These are phyloP conservation scores for Raphanus sativus DNA, from an alignment of 345 rosid genomes.

Conservation along the genomic window DNA sequence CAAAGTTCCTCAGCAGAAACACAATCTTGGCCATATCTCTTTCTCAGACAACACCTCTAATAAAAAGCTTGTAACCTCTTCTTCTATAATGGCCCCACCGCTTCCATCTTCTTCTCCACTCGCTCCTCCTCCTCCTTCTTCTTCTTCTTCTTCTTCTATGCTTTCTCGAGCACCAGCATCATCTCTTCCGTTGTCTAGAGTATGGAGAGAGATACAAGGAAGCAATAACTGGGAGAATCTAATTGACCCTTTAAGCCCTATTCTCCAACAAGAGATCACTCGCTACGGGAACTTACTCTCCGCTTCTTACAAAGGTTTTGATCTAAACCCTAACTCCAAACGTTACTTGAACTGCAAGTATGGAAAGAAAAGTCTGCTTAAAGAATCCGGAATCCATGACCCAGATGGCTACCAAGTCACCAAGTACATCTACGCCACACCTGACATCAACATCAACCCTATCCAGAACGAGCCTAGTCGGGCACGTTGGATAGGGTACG, in stretches of 20 bases:
- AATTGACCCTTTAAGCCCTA: neutral
- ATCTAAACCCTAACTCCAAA: too few relatives aligned
- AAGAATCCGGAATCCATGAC: too few relatives aligned
- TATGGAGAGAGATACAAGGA: slow-evolving; percentile 83
- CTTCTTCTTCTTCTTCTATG: neutral
- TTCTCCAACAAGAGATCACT: too few relatives aligned
- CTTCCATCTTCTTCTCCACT: slow-evolving; percentile 19
- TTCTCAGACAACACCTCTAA: slow-evolving; percentile 11
- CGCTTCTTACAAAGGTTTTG: too few relatives aligned
- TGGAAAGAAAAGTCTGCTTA: too few relatives aligned
- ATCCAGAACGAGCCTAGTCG: too few relatives aligned
- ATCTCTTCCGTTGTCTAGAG: slow-evolving; percentile 34
- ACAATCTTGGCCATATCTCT: slow-evolving; percentile 9
- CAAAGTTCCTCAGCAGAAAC: slow-evolving; percentile 12
- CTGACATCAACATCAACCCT: too few relatives aligned
- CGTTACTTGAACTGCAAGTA: too few relatives aligned
- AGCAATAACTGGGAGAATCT: slow-evolving; percentile 77
- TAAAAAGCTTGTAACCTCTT: slow-evolving; percentile 19
- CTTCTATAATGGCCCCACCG: slow-evolving; percentile 35
- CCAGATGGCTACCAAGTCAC: too few relatives aligned
- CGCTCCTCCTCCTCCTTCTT: neutral
- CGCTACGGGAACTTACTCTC: too few relatives aligned
- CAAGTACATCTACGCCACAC: too few relatives aligned
- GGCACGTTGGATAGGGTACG: too few relatives aligned
- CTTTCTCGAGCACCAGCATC: slow-evolving; percentile 18